A percentile compares a stretch with the other conserved stretches of the same genome.
These are phyloP conservation scores for Collybia nuda DNA, from an alignment of 768 basidiomycete genomes.

Conservation along the genomic window DNA sequence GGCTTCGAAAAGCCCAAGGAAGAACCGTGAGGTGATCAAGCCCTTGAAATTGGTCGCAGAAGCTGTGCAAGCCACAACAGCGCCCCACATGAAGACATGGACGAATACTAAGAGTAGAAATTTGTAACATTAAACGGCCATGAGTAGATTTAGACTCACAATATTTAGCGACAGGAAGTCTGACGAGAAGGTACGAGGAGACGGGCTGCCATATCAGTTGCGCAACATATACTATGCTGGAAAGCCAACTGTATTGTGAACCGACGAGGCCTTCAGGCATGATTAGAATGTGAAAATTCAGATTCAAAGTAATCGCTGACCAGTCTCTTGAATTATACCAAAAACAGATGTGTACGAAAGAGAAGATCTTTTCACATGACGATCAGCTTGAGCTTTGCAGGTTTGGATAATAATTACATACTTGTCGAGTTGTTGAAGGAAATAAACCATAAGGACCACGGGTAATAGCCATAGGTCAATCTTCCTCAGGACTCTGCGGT, in stretches of 20 bases:
- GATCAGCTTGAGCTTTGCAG: not conserved
- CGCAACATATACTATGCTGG: slow-evolving; percentile 43
- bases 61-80: slow-evolving; percentile 33
- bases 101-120: slow-evolving; percentile 22
- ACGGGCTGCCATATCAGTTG: slow-evolving; percentile 43
- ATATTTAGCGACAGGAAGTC: slow-evolving; percentile 37
- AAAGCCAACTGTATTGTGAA: slow-evolving; percentile 43
- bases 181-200: slow-evolving; percentile 40
- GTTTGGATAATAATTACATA: slow-evolving; percentile 14
- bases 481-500: slow-evolving; percentile 32
- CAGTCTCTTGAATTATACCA: slow-evolving; percentile 33
- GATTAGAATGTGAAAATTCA: not conserved
- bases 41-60: slow-evolving; percentile 40
- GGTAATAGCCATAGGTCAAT: slow-evolving; percentile 39
- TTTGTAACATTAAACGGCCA: not conserved
- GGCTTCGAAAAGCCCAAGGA: slow-evolving; percentile 47
- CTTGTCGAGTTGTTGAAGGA: slow-evolving; percentile 46
- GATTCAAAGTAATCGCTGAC: slow-evolving; percentile 14
- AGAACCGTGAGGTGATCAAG: slow-evolving; percentile 38
- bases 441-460: slow-evolving; percentile 38
- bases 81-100: slow-evolving; percentile 44
- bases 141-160: slow-evolving; percentile 20
- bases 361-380: slow-evolving; percentile 29
- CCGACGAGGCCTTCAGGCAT: slow-evolving; percentile 30
- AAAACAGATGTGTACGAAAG: slow-evolving; percentile 50